phyloP scores from a whole-genome alignment of 2,329 filamentous ascomycete genomes.

The Penicillium sp. region DNA sequence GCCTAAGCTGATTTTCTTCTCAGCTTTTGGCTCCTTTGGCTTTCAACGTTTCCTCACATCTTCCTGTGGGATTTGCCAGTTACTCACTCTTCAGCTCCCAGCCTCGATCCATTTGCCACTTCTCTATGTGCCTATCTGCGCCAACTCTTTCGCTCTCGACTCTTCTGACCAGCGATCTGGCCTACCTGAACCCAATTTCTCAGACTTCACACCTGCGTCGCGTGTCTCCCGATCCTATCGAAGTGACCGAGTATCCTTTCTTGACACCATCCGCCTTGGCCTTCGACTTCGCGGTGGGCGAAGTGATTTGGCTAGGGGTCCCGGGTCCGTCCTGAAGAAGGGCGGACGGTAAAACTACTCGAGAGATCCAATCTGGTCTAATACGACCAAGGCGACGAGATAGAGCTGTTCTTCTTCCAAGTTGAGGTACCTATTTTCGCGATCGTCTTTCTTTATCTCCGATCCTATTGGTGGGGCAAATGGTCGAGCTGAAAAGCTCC shows the following conservation, averaged over 20 bases:
- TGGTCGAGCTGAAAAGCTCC: slow-evolving; percentile 9
- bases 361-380: slow-evolving; percentile 18
- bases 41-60: slow-evolving; percentile 7
- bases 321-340: slow-evolving; percentile 52
- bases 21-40: neutral
- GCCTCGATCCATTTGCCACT: slow-evolving; percentile 2
- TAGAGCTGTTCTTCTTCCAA: slow-evolving; percentile 8
- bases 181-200: slow-evolving; percentile 18
- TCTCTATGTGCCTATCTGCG: slow-evolving; percentile 41
- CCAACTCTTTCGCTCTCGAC: slow-evolving; percentile 25
- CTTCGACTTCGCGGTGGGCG: slow-evolving; percentile 26
- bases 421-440: slow-evolving; percentile 17
- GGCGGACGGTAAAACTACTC: slow-evolving; percentile 50
- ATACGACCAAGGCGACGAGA: slow-evolving; percentile 9
- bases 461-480: slow-evolving; percentile 18
- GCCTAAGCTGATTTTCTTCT: slow-evolving; percentile 20
- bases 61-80: slow-evolving; percentile 5
- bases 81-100: neutral
- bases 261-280: slow-evolving; percentile 18
- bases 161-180: slow-evolving; percentile 30
- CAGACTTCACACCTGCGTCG: slow-evolving; percentile 13
- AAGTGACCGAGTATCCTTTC: slow-evolving; percentile 13
- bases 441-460: slow-evolving; percentile 6
- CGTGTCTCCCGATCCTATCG: slow-evolving; percentile 16
- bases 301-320: slow-evolving; percentile 48